Base-by-base conservation (phyloP, 495 filamentous ascomycete genomes). In the Annulohypoxylon nitens region DNA sequence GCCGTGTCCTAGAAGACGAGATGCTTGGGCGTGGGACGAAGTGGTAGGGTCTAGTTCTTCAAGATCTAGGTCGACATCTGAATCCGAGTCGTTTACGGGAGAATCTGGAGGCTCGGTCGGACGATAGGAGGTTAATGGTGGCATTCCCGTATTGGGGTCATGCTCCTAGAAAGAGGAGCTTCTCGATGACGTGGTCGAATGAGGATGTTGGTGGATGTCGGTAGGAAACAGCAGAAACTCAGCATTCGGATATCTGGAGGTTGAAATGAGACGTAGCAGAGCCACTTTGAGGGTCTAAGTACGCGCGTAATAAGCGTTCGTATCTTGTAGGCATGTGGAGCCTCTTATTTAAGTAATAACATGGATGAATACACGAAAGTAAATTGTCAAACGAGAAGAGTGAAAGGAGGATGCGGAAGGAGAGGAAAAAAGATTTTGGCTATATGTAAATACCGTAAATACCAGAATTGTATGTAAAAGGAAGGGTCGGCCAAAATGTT, bases 61-160 rank as follows among this genome's bases (percentile, higher is more conserved):
- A 54, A 85, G 86, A 67, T 94, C 90, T 57, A 93, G 83, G 69
- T 94, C 91, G 62, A 92, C 85, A 74, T 93, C 92, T 59, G 88
- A 89, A 69, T 91, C 87, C 57, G 87, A 88, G 59, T 87, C 85
- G 76, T 88, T 82, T 64, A 78, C 70, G 55, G 81, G 82, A 36
- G 85, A 86, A 76, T 87, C 83, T 77, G 87, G 86, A 75, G 82
- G 82, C 79, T 83, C 79, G 69, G 82, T 78, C 47, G 80, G 83
- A 62, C 80, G 83, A 73, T 86, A 81, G 61, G 85, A 81, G 64
- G 82, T 83, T 80, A 81, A 77, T 71, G 79, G 78, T 80, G 87
- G 85, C 86, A 88, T 79, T 87, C 78, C 84, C 83, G 84, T 79
- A 80, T 82, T 70, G 82, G 81, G 69, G 37, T 77, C 77, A 77